Base-by-base conservation (phyloP, 2,329 filamentous ascomycete genomes). In the Didymella sp. region DNA sequence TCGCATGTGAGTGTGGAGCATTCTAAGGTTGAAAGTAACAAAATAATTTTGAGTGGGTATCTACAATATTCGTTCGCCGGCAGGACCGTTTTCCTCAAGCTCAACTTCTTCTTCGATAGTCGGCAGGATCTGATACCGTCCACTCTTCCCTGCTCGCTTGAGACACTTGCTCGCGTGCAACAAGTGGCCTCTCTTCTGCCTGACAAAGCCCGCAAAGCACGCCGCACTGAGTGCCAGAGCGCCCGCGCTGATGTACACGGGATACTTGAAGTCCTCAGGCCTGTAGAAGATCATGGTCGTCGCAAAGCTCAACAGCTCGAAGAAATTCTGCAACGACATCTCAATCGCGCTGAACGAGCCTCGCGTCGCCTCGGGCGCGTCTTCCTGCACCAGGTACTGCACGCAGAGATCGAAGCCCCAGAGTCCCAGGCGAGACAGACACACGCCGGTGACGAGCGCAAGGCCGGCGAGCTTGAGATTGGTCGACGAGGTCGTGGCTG, bases 271-370 rank as follows among this genome's bases (percentile, higher is more conserved):
- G 64, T 90, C 81, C 3, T 83, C 80, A 0, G 89, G 89, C 0
- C 77, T 76, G 1, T 84, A 80, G 59, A 87, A 91, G 4, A 87
- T 69, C 57, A 91, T 86, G 0, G 89, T 92, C 0, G 82, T 81
- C 0, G 80, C 80, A 67, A 86, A 92, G 0, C 88, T 87, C 1
- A 87, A 73, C 44, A 92, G 80, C 72, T 92, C 89, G 59, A 91
- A 91, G 0, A 84, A 62, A 59, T 87, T 92, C 70, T 92, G 89
- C 35, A 87, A 80, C 0, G 86, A 82, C 8, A 86, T 83, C 71
- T 93, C 90, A 7, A 86, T 82, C 0, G 87, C 79, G 0, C 89
- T 91, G 63, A 93, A 92, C 0, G 81, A 77, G 1, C 88, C 89
- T n/a, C 90, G 84, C 8, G 62, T 57, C 0, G 60, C 35, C 43